phyloP scores from a whole-genome alignment of 2,329 filamentous ascomycete species.

The Ophiostoma pallidulum region DNA sequence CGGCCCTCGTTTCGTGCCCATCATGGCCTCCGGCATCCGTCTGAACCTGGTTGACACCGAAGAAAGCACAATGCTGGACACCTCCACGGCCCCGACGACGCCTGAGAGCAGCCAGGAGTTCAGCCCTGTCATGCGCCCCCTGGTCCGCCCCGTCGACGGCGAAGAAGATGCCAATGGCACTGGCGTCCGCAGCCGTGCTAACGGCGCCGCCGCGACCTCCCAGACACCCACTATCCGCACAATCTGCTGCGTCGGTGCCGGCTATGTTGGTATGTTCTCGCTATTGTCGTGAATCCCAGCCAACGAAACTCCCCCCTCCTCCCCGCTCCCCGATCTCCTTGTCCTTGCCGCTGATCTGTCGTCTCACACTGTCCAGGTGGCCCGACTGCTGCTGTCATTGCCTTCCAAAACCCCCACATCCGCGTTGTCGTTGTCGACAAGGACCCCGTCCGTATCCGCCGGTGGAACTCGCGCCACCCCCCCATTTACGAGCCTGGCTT shows the following conservation, averaged over 20 bases:
- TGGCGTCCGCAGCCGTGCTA: background rate
- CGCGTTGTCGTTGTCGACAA: slow-evolving; percentile 67
- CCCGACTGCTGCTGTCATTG: slow-evolving; percentile 66
- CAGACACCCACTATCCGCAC: slow-evolving; percentile 34
- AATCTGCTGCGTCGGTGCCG: slow-evolving; percentile 66
- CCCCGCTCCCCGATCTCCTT: background rate
- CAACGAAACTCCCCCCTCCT: background rate
- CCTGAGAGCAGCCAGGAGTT: slow-evolving; percentile 34
- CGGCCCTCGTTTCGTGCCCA: background rate
- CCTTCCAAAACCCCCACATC: slow-evolving; percentile 61
- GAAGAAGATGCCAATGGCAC: slow-evolving; percentile 4
- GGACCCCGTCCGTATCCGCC: slow-evolving; percentile 53
- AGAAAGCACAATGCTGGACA: slow-evolving; percentile 22
- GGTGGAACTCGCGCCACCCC: slow-evolving; percentile 64
- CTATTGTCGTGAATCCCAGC: no score
- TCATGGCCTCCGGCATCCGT: slow-evolving; percentile 4
- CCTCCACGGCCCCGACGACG: slow-evolving; percentile 37
- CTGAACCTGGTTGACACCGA: slow-evolving; percentile 18
- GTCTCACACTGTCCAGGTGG: slow-evolving; percentile 41
- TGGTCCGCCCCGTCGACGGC: slow-evolving; percentile 15
- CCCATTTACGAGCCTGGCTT: slow-evolving; percentile 71
- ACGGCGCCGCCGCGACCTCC: background rate
- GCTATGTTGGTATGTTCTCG: slow-evolving; percentile 57
- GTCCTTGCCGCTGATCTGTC: background rate
- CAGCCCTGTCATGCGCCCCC: slow-evolving; percentile 31